Percentiles rank a stretch among this genome's conserved stretches.
These are phyloP conservation scores for Fonsecaea multimorphosa DNA, from an alignment of 2,329 filamentous ascomycete genomes.

Conservation along the genomic window DNA sequence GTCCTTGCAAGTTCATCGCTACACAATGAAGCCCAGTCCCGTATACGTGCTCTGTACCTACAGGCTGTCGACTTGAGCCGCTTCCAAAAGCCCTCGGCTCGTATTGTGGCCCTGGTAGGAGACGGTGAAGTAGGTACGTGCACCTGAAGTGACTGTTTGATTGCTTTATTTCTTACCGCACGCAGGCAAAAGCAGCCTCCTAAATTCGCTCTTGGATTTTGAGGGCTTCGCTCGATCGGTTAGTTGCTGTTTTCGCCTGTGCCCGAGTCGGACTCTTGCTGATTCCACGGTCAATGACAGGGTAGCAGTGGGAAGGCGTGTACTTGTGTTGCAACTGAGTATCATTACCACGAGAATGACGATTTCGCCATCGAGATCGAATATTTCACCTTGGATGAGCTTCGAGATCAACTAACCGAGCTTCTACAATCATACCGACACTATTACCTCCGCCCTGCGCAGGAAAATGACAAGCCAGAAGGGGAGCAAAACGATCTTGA, in stretches of 20 bases:
- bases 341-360: constrained; percentile 16
- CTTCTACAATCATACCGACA: constrained; percentile 22
- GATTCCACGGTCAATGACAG: constrained; percentile 4
- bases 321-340: constrained; percentile 21
- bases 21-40: constrained; percentile 10
- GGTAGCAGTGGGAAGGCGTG: constrained; percentile 15
- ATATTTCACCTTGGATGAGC: constrained; percentile 23
- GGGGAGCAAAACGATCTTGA: constrained; percentile 1
- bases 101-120: constrained; percentile 18
- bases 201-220: constrained; percentile 17
- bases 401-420: constrained; percentile 15
- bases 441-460: neutral
- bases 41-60: constrained; percentile 2
- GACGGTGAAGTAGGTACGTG: constrained; percentile 14
- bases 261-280: neutral
- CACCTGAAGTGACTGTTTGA: neutral
- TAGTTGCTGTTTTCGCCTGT: neutral
- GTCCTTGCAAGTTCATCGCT: constrained; percentile 14
- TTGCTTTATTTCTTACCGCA: neutral
- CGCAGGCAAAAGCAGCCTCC: constrained; percentile 17
- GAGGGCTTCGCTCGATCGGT: constrained; percentile 16
- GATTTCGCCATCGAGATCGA: constrained; percentile 18
- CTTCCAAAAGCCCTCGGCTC: constrained; percentile 12
- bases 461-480: neutral
- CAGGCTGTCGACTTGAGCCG: constrained; percentile 16